These are phyloP conservation scores for Trichoderma gracile DNA, from an alignment of 2,329 filamentous ascomycete species.

Conservation along the genomic window DNA sequence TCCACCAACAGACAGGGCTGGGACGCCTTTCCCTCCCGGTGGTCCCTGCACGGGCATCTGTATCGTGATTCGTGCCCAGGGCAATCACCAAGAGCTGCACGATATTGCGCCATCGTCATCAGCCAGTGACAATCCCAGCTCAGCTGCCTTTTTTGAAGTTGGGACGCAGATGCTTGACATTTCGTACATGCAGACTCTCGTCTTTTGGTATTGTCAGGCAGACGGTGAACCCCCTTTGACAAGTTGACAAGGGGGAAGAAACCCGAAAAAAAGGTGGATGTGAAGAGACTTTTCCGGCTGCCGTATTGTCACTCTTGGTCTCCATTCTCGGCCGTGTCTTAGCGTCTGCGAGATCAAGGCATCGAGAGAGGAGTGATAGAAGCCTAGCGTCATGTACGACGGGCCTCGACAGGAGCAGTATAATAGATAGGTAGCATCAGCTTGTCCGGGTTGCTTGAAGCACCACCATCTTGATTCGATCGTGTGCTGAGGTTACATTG, in stretches of 20 bases:
- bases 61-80: constrained; percentile 21
- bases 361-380: background rate
- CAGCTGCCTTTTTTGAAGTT: background rate
- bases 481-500: constrained; percentile 13
- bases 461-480: background rate
- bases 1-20: constrained; percentile 8
- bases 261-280: constrained; percentile 12
- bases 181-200: background rate
- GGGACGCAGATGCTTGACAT: background rate
- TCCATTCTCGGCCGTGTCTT: no score
- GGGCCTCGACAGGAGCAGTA: background rate
- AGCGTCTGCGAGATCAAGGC: background rate
- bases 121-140: constrained; percentile 1
- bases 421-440: constrained; percentile 14
- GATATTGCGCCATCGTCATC: constrained; percentile 26
- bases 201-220: background rate
- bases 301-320: no score
- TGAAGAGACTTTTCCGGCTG: background rate
- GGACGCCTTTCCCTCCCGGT: background rate
- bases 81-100: constrained; percentile 23
- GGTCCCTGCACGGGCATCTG: constrained; percentile 8
- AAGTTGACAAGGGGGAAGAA: no score
- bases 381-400: constrained; percentile 6
- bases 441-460: background rate
- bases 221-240: background rate